Conservation (phyloP, 2,329 filamentous ascomycete genomes). For the Aspergillus quadricinctus region DNA sequence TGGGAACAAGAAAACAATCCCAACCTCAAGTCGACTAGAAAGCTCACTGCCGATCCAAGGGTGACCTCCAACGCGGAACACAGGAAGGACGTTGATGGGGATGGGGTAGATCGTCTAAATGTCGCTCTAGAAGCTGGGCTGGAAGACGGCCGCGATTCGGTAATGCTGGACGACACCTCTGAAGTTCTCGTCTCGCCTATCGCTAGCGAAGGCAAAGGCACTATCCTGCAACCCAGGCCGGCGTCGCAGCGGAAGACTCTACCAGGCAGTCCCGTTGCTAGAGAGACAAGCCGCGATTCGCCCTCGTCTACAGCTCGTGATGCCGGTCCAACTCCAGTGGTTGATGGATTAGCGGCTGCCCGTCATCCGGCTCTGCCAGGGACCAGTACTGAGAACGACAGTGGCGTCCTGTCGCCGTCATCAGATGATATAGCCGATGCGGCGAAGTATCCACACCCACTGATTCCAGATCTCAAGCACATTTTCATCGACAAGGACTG, state of each 20-base stretch:
- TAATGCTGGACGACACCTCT: slow-evolving; percentile 57
- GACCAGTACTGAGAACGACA: slow-evolving; percentile 80
- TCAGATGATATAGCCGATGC: slow-evolving; percentile 43
- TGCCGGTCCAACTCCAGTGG: slow-evolving; percentile 17
- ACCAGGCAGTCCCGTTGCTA: slow-evolving; percentile 13
- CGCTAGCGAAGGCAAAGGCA: slow-evolving; percentile 61
- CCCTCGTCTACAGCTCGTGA: slow-evolving; percentile 15
- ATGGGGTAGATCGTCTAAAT: slow-evolving; percentile 72
- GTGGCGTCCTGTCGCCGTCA: slow-evolving; percentile 54
- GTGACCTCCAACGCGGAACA: slow-evolving; percentile 61
- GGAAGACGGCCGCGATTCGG: slow-evolving; percentile 65
- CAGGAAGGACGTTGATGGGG: slow-evolving; percentile 71
- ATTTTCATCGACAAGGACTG: slow-evolving; percentile 81
- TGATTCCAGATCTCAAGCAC: slow-evolving; percentile 63
- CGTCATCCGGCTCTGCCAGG: slow-evolving; percentile 66
- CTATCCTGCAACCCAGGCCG: slow-evolving; percentile 50
- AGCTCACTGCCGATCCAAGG: slow-evolving; percentile 53
- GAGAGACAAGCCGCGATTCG: slow-evolving; percentile 15
- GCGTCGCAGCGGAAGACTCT: slow-evolving; percentile 32
- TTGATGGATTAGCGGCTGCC: slow-evolving; percentile 19
- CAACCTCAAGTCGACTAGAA: slow-evolving; percentile 52
- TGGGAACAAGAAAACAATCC: slow-evolving; percentile 57
- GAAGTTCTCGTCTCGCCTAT: slow-evolving; percentile 68
- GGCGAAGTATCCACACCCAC: slow-evolving; percentile 46
- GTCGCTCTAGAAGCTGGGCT: slow-evolving; percentile 57